Conservation (phyloP, 495 filamentous ascomycete species). For the Aspergillus sparsus region DNA sequence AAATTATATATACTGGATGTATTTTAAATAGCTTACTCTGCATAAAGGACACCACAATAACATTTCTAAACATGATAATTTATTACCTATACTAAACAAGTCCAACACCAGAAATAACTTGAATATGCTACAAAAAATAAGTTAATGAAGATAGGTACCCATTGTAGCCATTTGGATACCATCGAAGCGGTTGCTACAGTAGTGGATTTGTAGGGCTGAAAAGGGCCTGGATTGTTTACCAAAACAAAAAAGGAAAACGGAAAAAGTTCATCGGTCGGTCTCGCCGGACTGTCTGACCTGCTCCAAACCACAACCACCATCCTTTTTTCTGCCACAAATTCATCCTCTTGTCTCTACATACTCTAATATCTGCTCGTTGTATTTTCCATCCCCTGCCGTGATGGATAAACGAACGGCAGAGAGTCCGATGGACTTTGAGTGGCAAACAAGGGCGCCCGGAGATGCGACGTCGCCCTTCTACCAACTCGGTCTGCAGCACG, state of each 20-base stretch:
- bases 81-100: no score
- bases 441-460: slow-evolving; percentile 56
- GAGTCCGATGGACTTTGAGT: slow-evolving; percentile 72
- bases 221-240: slow-evolving; percentile 28
- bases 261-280: slow-evolving; percentile 22
- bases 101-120: no score
- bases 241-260: slow-evolving; percentile 21
- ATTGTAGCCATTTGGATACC: not conserved
- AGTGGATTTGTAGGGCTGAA: not conserved
- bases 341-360: not conserved
- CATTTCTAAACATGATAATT: no score
- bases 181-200: slow-evolving; percentile 15
- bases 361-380: slow-evolving; percentile 12
- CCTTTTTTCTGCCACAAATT: slow-evolving; percentile 1
- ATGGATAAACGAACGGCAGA: slow-evolving; percentile 53
- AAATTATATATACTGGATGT: no score
- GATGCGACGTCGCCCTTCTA: slow-evolving; percentile 61
- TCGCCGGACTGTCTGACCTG: not conserved
- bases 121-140: no score
- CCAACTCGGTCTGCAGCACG: slow-evolving; percentile 49
- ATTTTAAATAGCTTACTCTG: no score
- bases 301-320: slow-evolving; percentile 2
- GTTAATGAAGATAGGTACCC: no score
- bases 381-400: slow-evolving; percentile 17
- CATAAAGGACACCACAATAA: no score